These are phyloP conservation scores for Populus hybrid DNA, from an alignment of 441 rosid species.

Conservation along the genomic window DNA sequence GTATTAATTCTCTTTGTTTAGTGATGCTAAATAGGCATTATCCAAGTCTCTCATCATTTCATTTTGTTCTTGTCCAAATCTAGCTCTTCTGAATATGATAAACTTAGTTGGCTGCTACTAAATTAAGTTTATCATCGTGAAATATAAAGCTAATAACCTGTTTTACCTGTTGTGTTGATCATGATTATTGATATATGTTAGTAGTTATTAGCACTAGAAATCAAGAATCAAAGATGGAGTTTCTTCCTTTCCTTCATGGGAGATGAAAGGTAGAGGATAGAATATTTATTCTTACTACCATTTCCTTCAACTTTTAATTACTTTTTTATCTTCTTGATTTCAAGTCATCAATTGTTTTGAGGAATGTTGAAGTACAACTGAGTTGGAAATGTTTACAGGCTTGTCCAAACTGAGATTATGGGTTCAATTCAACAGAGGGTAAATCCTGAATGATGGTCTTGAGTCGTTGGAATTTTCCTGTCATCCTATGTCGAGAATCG, in stretches of 20 bases:
- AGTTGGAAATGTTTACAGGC: neutral
- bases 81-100: neutral
- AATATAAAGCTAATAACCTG: neutral
- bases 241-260: neutral
- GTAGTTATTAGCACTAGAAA: neutral
- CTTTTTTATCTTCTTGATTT: neutral
- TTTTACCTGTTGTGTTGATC: neutral
- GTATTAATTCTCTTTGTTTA: neutral
- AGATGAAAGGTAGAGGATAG: neutral
- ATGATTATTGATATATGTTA: neutral
- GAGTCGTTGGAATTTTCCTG: neutral
- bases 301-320: neutral
- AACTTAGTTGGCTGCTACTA: neutral
- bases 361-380: neutral
- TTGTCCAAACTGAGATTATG: neutral
- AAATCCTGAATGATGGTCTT: neutral
- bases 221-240: neutral
- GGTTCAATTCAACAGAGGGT: neutral
- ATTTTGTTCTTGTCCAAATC: neutral
- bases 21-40: neutral
- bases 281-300: neutral
- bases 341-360: neutral
- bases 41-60: neutral
- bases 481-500: neutral
- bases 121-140: neutral